Percentiles rank a stretch among this genome's conserved stretches.
Conservation (phyloP, 2,329 filamentous ascomycete genomes). For the Epichloe baconii region DNA sequence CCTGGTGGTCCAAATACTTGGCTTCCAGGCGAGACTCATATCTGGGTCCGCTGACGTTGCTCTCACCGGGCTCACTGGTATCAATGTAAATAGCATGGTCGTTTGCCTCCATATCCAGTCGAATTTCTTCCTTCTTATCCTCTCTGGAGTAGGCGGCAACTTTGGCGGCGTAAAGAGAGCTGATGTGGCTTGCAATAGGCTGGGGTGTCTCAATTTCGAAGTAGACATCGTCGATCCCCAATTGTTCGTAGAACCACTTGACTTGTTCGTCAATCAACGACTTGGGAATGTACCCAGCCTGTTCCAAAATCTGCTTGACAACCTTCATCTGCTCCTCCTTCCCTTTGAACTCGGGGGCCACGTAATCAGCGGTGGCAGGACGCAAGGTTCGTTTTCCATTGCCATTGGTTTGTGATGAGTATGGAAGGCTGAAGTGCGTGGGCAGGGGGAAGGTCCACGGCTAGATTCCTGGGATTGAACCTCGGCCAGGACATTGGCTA, state of each 20-base stretch:
- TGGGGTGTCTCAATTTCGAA: slow-evolving; percentile 81
- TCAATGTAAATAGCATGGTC: slow-evolving; percentile 99
- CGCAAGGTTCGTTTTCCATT: slow-evolving; percentile 64
- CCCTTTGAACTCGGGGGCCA: slow-evolving; percentile 86
- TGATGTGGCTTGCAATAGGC: slow-evolving; percentile 86
- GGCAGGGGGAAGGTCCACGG: slow-evolving; percentile 78
- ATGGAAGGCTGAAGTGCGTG: slow-evolving; percentile 66
- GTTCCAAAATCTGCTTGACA: slow-evolving; percentile 68
- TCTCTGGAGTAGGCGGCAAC: slow-evolving; percentile 85
- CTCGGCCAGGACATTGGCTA: slow-evolving; percentile 29
- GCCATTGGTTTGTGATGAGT: slow-evolving; percentile 34
- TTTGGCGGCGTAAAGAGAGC: slow-evolving; percentile 93
- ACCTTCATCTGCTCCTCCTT: slow-evolving; percentile 83
- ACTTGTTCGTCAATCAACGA: slow-evolving; percentile 76
- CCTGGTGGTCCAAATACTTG: slow-evolving; percentile 82
- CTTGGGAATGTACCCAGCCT: slow-evolving; percentile 74
- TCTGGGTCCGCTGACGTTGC: slow-evolving; percentile 62
- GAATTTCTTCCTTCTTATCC: slow-evolving; percentile 88
- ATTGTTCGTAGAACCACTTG: slow-evolving; percentile 92
- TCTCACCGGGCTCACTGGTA: slow-evolving; percentile 80
- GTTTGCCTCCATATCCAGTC: slow-evolving; percentile 83
- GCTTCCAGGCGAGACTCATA: slow-evolving; percentile 90
- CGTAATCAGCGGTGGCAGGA: slow-evolving; percentile 85
- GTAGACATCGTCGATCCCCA: slow-evolving; percentile 97
- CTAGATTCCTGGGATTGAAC: slow-evolving; percentile 28